These are phyloP conservation scores for Epichloe gansuensis DNA, from an alignment of 2,329 filamentous ascomycete species.

Conservation along the genomic window DNA sequence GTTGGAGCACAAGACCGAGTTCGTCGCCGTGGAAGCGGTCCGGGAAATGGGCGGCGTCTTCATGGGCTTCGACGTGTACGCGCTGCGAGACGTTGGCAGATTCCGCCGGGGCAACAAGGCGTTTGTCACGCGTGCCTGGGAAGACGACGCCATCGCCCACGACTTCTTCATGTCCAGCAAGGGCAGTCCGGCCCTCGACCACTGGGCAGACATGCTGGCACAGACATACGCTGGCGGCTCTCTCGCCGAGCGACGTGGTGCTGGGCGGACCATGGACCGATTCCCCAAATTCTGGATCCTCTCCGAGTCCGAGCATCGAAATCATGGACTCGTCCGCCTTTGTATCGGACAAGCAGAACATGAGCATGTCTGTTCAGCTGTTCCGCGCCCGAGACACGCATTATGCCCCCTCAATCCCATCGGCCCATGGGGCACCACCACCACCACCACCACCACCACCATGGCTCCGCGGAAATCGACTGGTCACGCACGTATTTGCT, in stretches of 20 bases:
- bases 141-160: not conserved
- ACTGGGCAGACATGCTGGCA: not conserved
- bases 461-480: not conserved
- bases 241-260: not conserved
- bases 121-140: not conserved
- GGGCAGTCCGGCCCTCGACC: not conserved
- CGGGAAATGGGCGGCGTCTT: conserved; percentile 13
- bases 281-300: no score
- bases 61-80: conserved; percentile 12
- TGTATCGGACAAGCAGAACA: not conserved
- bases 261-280: not conserved
- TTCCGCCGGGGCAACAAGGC: conserved; percentile 5
- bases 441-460: no score
- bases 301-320: not conserved
- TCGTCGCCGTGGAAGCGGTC: conserved; percentile 12
- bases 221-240: not conserved
- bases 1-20: conserved; percentile 12
- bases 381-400: not conserved
- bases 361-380: not conserved
- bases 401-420: not conserved
- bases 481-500: not conserved
- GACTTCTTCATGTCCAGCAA: conserved; percentile 2
- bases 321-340: not conserved
- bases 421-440: not conserved
- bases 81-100: conserved; percentile 7